These are phyloP conservation scores for Tolypocladium amazonense DNA, from an alignment of 2,329 filamentous ascomycete genomes.

Conservation along the genomic window DNA sequence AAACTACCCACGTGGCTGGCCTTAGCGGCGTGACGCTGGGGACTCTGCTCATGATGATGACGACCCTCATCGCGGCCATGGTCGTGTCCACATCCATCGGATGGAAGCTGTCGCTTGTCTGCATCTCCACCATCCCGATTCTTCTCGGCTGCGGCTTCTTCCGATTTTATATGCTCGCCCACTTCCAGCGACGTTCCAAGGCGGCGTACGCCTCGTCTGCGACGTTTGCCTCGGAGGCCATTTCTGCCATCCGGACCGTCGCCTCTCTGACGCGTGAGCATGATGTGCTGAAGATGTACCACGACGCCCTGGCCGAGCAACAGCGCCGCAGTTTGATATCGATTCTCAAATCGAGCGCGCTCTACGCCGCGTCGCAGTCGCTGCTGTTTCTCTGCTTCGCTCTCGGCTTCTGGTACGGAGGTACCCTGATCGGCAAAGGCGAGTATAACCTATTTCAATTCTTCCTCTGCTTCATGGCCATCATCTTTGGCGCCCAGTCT, in stretches of 20 bases:
- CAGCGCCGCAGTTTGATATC: constrained; percentile 59
- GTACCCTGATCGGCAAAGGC: constrained; percentile 56
- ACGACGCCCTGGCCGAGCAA: constrained; percentile 53
- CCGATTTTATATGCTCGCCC: constrained; percentile 73
- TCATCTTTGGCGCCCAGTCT: constrained; percentile 88
- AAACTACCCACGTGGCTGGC: constrained; percentile 81
- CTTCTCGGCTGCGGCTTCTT: constrained; percentile 76
- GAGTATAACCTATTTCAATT: constrained; percentile 80
- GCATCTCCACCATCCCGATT: constrained; percentile 66
- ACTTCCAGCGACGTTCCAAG: constrained; percentile 72
- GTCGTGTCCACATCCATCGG: constrained; percentile 62
- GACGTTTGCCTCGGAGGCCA: constrained; percentile 84
- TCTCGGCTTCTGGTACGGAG: constrained; percentile 88
- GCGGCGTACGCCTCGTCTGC: constrained; percentile 70
- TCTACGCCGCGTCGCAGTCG: constrained; percentile 80
- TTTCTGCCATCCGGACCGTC: constrained; percentile 87
- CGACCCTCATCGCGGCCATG: constrained; percentile 69
- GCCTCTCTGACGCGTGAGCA: constrained; percentile 80
- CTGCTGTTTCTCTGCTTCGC: constrained; percentile 76
- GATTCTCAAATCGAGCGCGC: constrained; percentile 61
- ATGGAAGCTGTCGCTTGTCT: constrained; percentile 83
- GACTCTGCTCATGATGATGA: constrained; percentile 69
- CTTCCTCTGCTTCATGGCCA: constrained; percentile 79
- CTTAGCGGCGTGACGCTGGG: constrained; percentile 81
- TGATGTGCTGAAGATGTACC: constrained; percentile 68